Evolutionary conservation across 2,329 filamentous ascomycete genomes (phyloP), one percentile per base, ranked within the genome.

Genomic region (Neonectria ditissima): DNA sequence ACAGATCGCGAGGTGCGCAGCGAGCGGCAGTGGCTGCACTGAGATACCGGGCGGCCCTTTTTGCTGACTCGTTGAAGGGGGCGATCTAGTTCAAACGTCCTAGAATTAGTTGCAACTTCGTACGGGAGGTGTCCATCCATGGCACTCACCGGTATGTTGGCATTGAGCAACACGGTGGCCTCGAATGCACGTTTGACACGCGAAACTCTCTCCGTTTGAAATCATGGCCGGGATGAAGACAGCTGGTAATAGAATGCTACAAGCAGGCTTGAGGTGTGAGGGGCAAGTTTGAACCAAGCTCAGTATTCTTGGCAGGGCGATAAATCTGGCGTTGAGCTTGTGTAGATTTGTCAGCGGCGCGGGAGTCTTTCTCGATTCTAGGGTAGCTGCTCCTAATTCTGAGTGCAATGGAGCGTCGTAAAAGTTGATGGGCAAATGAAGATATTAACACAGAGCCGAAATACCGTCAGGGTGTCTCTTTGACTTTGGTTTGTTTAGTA

Each of bases 31-130:
- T 68, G 66, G 16, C 32, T 50, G 11, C 66, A 68, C 16, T 68
- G 66, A 13, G 66, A 65, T 6, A 68, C 56, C 9, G 66, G 66
- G 3, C 66, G 65, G 47, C 66, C 66, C 43, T 68, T 67, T 51
- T 37, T 56, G n/a, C 62, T 44, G 41, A 68, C 62, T 11, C 5
- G 54, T 28, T 60, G 65, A 28, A 68, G 66, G 1, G 66, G 65
- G 13, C 66, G 66, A 20, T 68, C 66, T 68, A 34, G 28, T n/a
- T 28, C 16, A 43, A 28, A 8, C 18, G 16, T 10, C 14, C n/a
- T 9, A 13, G 13, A 2, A 45, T n/a, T 9, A 1, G 3, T 22
- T 13, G 13, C 7, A 5, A 32, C 13, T 20, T 8, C n/a, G 9
- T 16, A 22, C 5, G 32, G 9, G 14, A 43, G n/a, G 18, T 30